Evolutionary conservation across 2,329 filamentous ascomycete species (phyloP).

Genomic region (Pseudogymnoascus pannorum): DNA sequence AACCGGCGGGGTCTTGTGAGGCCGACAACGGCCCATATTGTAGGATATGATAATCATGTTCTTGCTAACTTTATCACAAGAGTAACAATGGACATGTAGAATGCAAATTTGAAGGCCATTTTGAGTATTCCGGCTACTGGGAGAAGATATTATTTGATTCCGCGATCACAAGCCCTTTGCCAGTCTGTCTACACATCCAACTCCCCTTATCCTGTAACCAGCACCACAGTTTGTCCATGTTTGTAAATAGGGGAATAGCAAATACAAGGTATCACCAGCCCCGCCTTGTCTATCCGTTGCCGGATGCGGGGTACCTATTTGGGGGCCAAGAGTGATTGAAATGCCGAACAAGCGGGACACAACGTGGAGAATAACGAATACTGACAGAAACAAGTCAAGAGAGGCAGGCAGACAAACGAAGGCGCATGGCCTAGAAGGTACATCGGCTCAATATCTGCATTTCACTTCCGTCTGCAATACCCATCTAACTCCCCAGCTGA

Average conservation of each 20-base stretch:
- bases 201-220: neutral
- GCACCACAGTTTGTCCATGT: neutral
- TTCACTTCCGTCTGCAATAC: neutral
- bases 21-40: neutral
- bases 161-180: neutral
- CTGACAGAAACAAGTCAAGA: neutral
- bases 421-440: neutral
- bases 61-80: neutral
- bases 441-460: constrained; percentile 3
- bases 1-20: neutral
- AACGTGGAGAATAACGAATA: neutral
- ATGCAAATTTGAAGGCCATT: neutral
- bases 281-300: neutral
- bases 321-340: neutral
- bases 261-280: neutral
- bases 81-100: neutral
- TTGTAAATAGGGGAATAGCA: neutral
- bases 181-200: neutral
- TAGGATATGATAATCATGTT: neutral
- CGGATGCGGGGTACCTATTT: neutral
- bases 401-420: neutral
- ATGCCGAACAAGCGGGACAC: neutral
- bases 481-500: neutral
- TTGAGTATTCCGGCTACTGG: neutral
- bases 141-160: neutral